phyloP scores from a whole-genome alignment of 2,329 filamentous ascomycete genomes.

The Fusarium virguliforme region DNA sequence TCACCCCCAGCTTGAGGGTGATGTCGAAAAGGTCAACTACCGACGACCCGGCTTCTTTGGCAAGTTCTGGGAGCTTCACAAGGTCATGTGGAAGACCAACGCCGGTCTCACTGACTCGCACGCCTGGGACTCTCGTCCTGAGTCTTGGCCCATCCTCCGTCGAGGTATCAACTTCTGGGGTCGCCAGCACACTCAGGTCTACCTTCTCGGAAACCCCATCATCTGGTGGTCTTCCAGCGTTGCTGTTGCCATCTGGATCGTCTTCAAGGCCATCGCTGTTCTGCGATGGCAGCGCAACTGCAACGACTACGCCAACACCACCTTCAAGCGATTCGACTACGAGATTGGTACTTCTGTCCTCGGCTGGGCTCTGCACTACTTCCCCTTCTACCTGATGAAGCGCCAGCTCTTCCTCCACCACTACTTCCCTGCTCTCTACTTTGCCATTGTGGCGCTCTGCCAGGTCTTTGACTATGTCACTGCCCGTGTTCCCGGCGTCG shows the following conservation, averaged over 20 bases:
- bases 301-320: constrained; percentile 84
- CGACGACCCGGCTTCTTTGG: constrained; percentile 93
- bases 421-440: constrained; percentile 97
- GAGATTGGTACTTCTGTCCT: constrained; percentile 92
- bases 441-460: constrained; percentile 89
- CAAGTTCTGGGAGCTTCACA: constrained; percentile 97
- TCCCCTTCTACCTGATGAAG: constrained; percentile 98
- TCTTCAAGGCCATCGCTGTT: constrained; percentile 90
- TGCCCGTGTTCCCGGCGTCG: constrained; percentile 78
- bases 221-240: constrained; percentile 94
- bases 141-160: constrained; percentile 91
- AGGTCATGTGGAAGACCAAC: constrained; percentile 99
- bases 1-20: constrained; percentile 81
- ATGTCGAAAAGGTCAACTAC: constrained; percentile 96
- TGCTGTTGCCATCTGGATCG: constrained; percentile 81
- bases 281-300: constrained; percentile 96
- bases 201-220: constrained; percentile 93
- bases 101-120: constrained; percentile 96
- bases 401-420: constrained; percentile 98
- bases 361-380: constrained; percentile 98
- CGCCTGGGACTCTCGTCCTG: constrained; percentile 96
- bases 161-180: constrained; percentile 99
- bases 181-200: constrained; percentile 93
- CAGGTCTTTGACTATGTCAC: constrained; percentile 91
- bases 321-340: constrained; percentile 98